A percentile compares a stretch with the other conserved stretches of the same genome.
phyloP scores from a whole-genome alignment of 2,329 filamentous ascomycete species.

The Pestalotiopsis sp. region DNA sequence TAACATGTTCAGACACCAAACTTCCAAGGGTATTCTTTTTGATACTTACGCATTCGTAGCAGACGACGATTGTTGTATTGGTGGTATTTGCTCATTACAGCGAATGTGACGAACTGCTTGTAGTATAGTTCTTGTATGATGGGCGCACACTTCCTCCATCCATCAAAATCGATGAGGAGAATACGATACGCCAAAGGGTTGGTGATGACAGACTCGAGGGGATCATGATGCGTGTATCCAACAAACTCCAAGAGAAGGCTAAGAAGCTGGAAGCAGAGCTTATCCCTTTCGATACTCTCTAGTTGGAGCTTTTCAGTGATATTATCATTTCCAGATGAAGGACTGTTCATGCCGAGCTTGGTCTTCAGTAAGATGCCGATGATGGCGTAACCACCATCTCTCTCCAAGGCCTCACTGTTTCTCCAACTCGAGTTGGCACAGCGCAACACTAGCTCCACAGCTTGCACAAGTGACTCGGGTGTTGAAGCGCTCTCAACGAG shows the following conservation, averaged over 20 bases:
- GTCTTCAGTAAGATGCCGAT: constrained; percentile 81
- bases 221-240: constrained; percentile 80
- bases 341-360: constrained; percentile 67
- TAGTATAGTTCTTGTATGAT: constrained; percentile 89
- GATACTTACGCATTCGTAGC: constrained; percentile 79
- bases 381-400: constrained; percentile 90
- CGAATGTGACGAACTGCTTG: constrained; percentile 86
- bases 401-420: constrained; percentile 97
- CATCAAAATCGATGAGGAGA: constrained; percentile 87
- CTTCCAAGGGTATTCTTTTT: not conserved
- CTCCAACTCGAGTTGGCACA: constrained; percentile 92
- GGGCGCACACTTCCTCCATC: constrained; percentile 81
- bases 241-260: constrained; percentile 82
- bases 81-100: constrained; percentile 86
- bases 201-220: constrained; percentile 88
- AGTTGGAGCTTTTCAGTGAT: constrained; percentile 47
- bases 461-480: constrained; percentile 71
- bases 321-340: constrained; percentile 31
- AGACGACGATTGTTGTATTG: constrained; percentile 89
- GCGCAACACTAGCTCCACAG: constrained; percentile 82
- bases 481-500: constrained; percentile 77
- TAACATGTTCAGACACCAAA: constrained; percentile 12
- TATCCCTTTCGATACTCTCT: constrained; percentile 56
- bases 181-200: constrained; percentile 95
- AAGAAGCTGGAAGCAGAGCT: constrained; percentile 66